Conservation (phyloP, 495 filamentous ascomycete species). For the Penicillium mononematosum region DNA sequence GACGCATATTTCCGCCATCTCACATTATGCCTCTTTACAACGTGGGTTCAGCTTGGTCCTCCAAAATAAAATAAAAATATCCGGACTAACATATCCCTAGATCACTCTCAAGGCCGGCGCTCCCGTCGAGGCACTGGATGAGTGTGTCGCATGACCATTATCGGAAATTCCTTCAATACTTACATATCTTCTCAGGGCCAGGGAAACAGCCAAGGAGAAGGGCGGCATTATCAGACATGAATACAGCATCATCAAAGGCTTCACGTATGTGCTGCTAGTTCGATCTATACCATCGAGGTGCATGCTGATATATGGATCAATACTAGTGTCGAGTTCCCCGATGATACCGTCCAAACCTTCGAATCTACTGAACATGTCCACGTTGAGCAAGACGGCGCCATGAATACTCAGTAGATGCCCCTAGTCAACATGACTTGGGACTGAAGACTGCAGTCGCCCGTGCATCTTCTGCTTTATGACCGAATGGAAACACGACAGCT, state of each 20-base stretch:
- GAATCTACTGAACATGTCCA: slow-evolving; percentile 66
- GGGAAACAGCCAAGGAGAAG: slow-evolving; percentile 63
- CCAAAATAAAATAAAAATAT: neutral
- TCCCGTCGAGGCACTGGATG: slow-evolving; percentile 58
- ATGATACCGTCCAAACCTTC: slow-evolving; percentile 60
- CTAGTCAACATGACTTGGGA: neutral
- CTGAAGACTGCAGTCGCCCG: slow-evolving; percentile 5
- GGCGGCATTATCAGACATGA: slow-evolving; percentile 82
- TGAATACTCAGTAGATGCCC: slow-evolving; percentile 62
- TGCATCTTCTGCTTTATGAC: neutral
- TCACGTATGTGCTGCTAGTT: slow-evolving; percentile 63
- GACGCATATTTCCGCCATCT: neutral
- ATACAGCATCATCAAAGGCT: slow-evolving; percentile 84
- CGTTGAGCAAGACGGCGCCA: slow-evolving; percentile 70
- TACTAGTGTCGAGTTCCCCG: slow-evolving; percentile 71
- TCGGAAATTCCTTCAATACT: slow-evolving; percentile 1
- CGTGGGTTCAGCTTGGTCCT: slow-evolving; percentile 45
- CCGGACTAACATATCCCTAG: slow-evolving; percentile 44
- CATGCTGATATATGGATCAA: neutral
- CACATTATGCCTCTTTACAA: slow-evolving; percentile 69
- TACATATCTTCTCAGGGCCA: slow-evolving; percentile 54
- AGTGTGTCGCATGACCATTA: slow-evolving; percentile 41
- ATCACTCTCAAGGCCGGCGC: slow-evolving; percentile 73
- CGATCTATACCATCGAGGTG: neutral
- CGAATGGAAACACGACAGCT: neutral